These are phyloP conservation scores for Phylloporus sp. DNA, from an alignment of 768 basidiomycete species.

Conservation along the genomic window DNA sequence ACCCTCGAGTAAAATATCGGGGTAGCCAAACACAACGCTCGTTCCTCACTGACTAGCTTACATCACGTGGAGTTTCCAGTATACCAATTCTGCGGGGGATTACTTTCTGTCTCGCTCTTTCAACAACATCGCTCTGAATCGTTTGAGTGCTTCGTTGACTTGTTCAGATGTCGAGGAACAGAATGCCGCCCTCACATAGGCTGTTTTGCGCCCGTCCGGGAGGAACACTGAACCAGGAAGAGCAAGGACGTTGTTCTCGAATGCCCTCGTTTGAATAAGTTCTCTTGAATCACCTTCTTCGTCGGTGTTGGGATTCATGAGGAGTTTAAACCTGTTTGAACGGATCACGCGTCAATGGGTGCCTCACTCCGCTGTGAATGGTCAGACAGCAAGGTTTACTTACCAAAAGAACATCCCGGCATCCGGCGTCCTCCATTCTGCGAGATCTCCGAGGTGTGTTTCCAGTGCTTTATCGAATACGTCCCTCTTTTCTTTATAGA, in stretches of 20 bases:
- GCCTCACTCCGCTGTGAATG: slow-evolving; percentile 3
- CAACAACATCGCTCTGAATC: slow-evolving; percentile 47
- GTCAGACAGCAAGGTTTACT: slow-evolving; percentile 25
- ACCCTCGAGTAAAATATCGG: neutral
- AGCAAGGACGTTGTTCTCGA: slow-evolving; percentile 81
- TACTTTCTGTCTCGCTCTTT: slow-evolving; percentile 18
- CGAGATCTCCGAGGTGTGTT: slow-evolving; percentile 70
- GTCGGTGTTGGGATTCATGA: slow-evolving; percentile 35
- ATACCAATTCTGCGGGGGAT: neutral
- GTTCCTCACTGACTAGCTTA: slow-evolving; percentile 1
- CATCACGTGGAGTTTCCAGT: neutral
- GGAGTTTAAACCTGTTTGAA: slow-evolving; percentile 62
- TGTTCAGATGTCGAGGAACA: slow-evolving; percentile 62
- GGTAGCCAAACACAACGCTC: neutral
- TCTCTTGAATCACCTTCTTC: slow-evolving; percentile 63
- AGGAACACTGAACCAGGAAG: slow-evolving; percentile 85
- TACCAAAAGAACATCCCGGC: slow-evolving; percentile 93
- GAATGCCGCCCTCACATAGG: slow-evolving; percentile 84
- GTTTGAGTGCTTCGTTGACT: slow-evolving; percentile 67
- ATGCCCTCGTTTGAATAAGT: slow-evolving; percentile 70
- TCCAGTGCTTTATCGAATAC: slow-evolving; percentile 76
- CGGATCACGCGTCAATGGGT: slow-evolving; percentile 13
- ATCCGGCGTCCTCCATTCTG: slow-evolving; percentile 66
- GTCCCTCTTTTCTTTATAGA: slow-evolving; percentile 71
- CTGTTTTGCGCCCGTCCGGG: slow-evolving; percentile 63